Evolutionary conservation across 2,329 filamentous ascomycete genomes (phyloP), one percentile per base, ranked within the genome.

Genomic region (Aureobasidium sp.): DNA sequence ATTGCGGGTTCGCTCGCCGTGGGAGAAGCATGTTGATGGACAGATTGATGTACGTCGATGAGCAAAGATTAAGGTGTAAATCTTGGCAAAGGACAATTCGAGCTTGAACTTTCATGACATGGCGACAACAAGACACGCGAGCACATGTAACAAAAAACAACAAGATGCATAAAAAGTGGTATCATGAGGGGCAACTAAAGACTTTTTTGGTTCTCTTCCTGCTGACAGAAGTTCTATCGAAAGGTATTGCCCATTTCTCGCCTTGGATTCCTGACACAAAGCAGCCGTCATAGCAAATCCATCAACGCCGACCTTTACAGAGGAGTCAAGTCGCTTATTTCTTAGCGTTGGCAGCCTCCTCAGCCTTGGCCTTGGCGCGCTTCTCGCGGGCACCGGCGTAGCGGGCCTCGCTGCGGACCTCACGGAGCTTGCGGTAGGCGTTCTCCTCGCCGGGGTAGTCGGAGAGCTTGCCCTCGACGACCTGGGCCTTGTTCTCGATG

Each of bases 341-440:
- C 89, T 93, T 93, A 79, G 86, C 85, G 69, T 79, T 74, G 75
- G 82, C 82, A 77, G 89, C 88, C 75, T 89, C 90, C 77, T 92
- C 90, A 72, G 87, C 88, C 83, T 88, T 93, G 73, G 90, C 90
- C 84, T 88, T 89, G 72, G 84, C 87, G 75, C 94, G 88, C 91
- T 97, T 97, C 85, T 95, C 92, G 78, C 91, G 87, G 75, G 84
- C 84, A 80, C 94, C 94, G 68, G 84, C 79, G 74, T 89, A 82
- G 78, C 92, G 88, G 74, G 89, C 87, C 75, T 95, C 89, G 77
- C 86, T 87, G 80, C 94, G 88, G 70, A 89, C 87, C 71, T 88
- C 82, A 78, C 94, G 90, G 77, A 99, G 87, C 75, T 86, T 88
- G 76, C 83, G 83, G 87, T 89, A 97, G 68, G 92, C 94, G 78